These are phyloP conservation scores for Phellopilus nigrolimitatus DNA, from an alignment of 1,284 basidiomycete species.

Conservation along the genomic window DNA sequence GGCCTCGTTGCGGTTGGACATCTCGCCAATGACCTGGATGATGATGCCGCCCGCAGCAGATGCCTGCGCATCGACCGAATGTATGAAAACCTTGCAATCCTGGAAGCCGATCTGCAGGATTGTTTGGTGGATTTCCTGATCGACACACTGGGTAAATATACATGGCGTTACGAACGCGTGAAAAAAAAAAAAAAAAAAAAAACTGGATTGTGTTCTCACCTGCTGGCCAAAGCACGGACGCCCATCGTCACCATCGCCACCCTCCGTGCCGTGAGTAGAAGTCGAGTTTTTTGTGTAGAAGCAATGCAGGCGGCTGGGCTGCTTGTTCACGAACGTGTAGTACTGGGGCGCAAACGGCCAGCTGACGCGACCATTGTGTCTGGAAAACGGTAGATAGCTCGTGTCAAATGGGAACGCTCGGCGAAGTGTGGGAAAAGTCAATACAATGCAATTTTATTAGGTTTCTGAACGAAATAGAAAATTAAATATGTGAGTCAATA, in stretches of 20 bases:
- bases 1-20: constrained; percentile 85
- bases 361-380: too few species aligned
- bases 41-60: constrained; percentile 93
- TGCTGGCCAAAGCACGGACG: constrained; percentile 89
- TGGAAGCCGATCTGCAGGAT: constrained; percentile 92
- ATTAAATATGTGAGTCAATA: too few species aligned
- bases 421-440: too few species aligned
- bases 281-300: constrained; percentile 99
- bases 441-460: too few species aligned
- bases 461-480: too few species aligned
- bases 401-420: too few species aligned
- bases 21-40: constrained; percentile 98
- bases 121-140: constrained; percentile 96
- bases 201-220: constrained; percentile 31
- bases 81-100: constrained; percentile 97
- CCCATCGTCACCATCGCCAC: constrained; percentile 88
- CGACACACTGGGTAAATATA: background rate
- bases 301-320: constrained; percentile 93
- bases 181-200: constrained; percentile 6
- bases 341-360: constrained; percentile 98
- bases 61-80: constrained; percentile 90
- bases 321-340: constrained; percentile 98
- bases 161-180: constrained; percentile 1
- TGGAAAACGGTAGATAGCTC: too few species aligned
- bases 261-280: constrained; percentile 94